Percentiles rank a stretch among this genome's conserved stretches.
Evolutionary conservation across 345 rosid genomes (phyloP).

Genomic region (Cardamine chenopodiifolia): DNA sequence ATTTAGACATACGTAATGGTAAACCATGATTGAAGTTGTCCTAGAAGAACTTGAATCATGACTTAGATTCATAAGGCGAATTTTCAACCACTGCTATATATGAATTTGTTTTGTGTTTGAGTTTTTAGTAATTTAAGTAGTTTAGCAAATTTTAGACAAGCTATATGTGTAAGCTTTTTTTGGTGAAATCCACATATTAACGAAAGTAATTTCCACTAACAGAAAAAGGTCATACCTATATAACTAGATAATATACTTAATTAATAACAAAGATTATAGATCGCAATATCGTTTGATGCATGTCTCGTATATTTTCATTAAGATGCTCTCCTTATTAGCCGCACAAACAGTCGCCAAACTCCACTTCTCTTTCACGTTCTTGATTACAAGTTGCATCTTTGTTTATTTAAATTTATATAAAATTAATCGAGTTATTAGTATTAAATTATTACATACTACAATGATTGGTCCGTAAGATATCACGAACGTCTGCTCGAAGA

Average conservation of each 20-base stretch:
- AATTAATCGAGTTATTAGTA: slow-evolving; percentile 12
- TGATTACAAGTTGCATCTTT: slow-evolving; percentile 35
- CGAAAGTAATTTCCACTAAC: not conserved
- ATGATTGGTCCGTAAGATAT: slow-evolving; percentile 43
- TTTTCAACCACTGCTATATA: not conserved
- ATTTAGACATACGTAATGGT: not conserved
- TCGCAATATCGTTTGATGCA: slow-evolving; percentile 36
- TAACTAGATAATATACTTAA: slow-evolving; percentile 6
- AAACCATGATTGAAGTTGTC: not conserved
- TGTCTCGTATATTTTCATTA: slow-evolving; percentile 40
- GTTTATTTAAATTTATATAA: not conserved
- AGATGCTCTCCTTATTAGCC: slow-evolving; percentile 38
- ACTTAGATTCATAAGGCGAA: not conserved
- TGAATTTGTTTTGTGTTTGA: not conserved
- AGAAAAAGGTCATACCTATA: not conserved
- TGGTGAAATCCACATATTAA: slow-evolving; percentile 5
- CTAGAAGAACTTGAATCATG: not conserved
- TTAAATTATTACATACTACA: slow-evolving; percentile 14
- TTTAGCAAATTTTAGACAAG: not conserved
- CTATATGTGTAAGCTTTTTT: not conserved
- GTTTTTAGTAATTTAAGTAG: not conserved
- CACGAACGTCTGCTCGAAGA: slow-evolving; percentile 31
- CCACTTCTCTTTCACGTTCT: slow-evolving; percentile 44
- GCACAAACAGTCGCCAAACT: slow-evolving; percentile 40
- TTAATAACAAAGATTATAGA: slow-evolving; percentile 21